These are phyloP conservation scores for Laburnicola sp. DNA, from an alignment of 2,329 filamentous ascomycete genomes.

Conservation along the genomic window DNA sequence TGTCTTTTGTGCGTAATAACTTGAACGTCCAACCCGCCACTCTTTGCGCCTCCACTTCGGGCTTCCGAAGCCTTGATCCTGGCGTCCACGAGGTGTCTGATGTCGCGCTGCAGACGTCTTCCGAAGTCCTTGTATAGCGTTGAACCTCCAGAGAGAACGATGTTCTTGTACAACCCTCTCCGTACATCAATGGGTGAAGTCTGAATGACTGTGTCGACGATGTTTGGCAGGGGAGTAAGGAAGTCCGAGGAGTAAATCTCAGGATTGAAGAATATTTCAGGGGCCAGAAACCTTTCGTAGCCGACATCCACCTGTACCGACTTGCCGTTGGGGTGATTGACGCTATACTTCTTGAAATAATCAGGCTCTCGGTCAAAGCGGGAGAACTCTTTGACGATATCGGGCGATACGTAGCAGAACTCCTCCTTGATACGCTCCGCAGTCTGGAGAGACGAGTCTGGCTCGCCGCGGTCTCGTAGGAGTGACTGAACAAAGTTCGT, in stretches of 20 bases:
- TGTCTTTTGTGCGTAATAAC: slow-evolving; percentile 98
- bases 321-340: slow-evolving; percentile 82
- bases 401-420: slow-evolving; percentile 96
- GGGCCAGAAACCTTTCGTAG: slow-evolving; percentile 96
- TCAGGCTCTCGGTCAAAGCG: slow-evolving; percentile 89
- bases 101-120: slow-evolving; percentile 91
- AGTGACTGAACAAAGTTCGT: slow-evolving; percentile 98
- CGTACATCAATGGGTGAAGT: slow-evolving; percentile 97
- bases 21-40: slow-evolving; percentile 92
- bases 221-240: slow-evolving; percentile 87
- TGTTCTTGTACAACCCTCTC: slow-evolving; percentile 98
- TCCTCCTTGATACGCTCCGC: slow-evolving; percentile 98
- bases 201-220: slow-evolving; percentile 96
- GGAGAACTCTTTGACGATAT: slow-evolving; percentile 98
- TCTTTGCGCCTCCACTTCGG: slow-evolving; percentile 87
- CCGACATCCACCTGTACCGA: slow-evolving; percentile 87
- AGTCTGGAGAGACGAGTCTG: slow-evolving; percentile 95
- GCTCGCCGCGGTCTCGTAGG: slow-evolving; percentile 91
- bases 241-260: slow-evolving; percentile 99
- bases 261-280: slow-evolving; percentile 99
- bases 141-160: slow-evolving; percentile 94
- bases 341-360: slow-evolving; percentile 84
- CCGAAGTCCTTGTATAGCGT: slow-evolving; percentile 99
- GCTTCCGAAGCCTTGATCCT: slow-evolving; percentile 91
- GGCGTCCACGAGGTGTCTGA: slow-evolving; percentile 91